Percentiles rank a stretch among this genome's conserved stretches.
phyloP scores from a whole-genome alignment of 345 rosid genomes.

The Syzygium grande region DNA sequence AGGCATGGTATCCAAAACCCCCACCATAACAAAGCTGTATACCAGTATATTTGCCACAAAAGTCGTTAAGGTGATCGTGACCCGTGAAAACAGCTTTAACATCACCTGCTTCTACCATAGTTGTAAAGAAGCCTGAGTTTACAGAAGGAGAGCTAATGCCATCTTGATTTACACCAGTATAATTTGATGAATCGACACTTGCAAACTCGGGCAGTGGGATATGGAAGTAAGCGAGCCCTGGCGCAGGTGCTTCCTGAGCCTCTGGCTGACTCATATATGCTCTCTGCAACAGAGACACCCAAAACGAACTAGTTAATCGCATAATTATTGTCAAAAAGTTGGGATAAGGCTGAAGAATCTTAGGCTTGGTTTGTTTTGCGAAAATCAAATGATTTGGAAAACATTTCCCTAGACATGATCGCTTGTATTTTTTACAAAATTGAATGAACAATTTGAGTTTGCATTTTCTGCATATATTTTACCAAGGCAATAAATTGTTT shows the following conservation, averaged over 20 bases:
- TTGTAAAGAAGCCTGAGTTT: constrained; percentile 83
- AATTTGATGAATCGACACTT: constrained; percentile 36
- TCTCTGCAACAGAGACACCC: constrained; percentile 26
- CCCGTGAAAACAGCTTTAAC: constrained; percentile 84
- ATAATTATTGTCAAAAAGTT: not conserved
- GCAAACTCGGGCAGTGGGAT: constrained; percentile 80
- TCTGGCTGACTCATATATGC: constrained; percentile 46
- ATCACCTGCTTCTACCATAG: constrained; percentile 71
- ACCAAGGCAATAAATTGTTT: too few species aligned
- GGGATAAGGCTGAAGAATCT: not conserved
- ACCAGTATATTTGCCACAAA: constrained; percentile 53
- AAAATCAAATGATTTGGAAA: too few species aligned
- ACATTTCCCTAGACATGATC: too few species aligned
- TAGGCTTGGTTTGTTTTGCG: accelerated
- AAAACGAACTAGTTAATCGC: not conserved
- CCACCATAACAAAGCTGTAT: constrained; percentile 88
- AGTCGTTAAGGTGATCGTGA: constrained; percentile 87
- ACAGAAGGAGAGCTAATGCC: constrained; percentile 50
- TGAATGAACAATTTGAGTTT: too few species aligned
- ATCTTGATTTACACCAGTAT: constrained; percentile 71
- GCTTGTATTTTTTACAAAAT: too few species aligned
- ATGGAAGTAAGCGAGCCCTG: constrained; percentile 81
- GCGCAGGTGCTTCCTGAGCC: constrained; percentile 57
- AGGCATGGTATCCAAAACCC: constrained; percentile 93
- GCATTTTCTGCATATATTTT: too few species aligned